Conservation (phyloP, 495 filamentous ascomycete genomes). For the Xylaria nigripes region DNA sequence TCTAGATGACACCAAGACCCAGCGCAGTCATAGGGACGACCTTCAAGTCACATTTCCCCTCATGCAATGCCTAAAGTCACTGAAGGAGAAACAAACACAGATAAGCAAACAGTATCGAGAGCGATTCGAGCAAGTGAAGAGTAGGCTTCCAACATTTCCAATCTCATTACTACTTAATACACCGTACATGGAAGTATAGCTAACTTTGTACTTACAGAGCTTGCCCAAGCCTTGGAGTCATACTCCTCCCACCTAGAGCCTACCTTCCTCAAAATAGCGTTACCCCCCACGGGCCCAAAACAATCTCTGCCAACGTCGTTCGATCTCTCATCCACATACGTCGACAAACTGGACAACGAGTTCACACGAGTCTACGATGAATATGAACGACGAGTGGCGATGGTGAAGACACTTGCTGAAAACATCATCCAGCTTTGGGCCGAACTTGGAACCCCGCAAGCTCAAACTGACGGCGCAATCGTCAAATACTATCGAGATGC, state of each 20-base stretch:
- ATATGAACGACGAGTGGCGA: constrained; percentile 69
- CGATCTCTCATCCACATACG: constrained; percentile 82
- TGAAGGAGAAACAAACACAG: constrained; percentile 78
- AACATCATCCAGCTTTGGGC: constrained; percentile 92
- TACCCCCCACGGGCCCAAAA: constrained; percentile 72
- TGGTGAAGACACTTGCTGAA: constrained; percentile 65
- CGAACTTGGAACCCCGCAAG: constrained; percentile 85
- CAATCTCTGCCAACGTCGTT: constrained; percentile 70
- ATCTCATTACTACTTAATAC: background rate
- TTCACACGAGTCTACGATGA: constrained; percentile 93
- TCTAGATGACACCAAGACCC: constrained; percentile 63
- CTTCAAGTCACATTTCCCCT: constrained; percentile 74
- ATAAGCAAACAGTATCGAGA: constrained; percentile 77
- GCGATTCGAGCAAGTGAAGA: constrained; percentile 88
- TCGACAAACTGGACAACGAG: constrained; percentile 77
- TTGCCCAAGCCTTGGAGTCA: constrained; percentile 85
- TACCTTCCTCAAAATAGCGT: constrained; percentile 66
- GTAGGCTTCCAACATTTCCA: constrained; percentile 41
- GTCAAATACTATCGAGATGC: constrained; percentile 81
- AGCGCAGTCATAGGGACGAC: constrained; percentile 52
- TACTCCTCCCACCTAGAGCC: constrained; percentile 91
- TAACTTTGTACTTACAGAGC: constrained; percentile 47
- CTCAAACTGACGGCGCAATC: constrained; percentile 79
- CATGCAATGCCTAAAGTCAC: constrained; percentile 59
- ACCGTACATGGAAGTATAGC: background rate